Evolutionary conservation across 805 yeast genomes (phyloP).

Genomic region (Candida fluviatilis): DNA sequence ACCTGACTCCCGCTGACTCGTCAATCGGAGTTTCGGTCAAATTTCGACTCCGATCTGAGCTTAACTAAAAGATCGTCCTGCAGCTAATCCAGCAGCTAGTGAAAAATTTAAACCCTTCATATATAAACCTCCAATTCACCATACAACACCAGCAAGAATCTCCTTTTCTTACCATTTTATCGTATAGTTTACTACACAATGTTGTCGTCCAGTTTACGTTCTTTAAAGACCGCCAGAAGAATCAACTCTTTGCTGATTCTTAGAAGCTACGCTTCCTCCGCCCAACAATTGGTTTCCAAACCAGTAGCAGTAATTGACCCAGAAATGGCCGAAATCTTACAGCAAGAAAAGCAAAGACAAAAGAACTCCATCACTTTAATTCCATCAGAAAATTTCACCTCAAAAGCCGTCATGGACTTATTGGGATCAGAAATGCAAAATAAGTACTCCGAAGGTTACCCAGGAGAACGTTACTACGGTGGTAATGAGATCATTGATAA

Average conservation of each 20-base stretch:
- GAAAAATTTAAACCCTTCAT: too few species aligned
- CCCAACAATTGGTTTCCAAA: slow-evolving; percentile 50
- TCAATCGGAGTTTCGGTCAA: too few species aligned
- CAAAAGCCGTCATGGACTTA: slow-evolving; percentile 89
- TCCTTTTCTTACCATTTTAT: too few species aligned
- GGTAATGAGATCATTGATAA: slow-evolving; percentile 94
- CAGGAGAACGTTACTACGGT: slow-evolving; percentile 97
- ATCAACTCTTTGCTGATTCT: not conserved
- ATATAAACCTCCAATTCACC: too few species aligned
- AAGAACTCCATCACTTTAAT: slow-evolving; percentile 87
- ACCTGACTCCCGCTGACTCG: too few species aligned
- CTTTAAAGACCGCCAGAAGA: slow-evolving; percentile 15
- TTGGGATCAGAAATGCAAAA: slow-evolving; percentile 96
- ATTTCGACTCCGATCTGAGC: too few species aligned
- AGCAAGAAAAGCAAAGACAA: slow-evolving; percentile 79
- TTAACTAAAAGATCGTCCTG: too few species aligned
- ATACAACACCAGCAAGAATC: too few species aligned
- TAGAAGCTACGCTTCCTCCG: slow-evolving; percentile 10
- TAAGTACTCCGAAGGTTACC: slow-evolving; percentile 98
- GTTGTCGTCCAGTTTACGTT: slow-evolving; percentile 27
- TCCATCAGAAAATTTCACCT: slow-evolving; percentile 95
- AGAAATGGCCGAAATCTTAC: slow-evolving; percentile 75
- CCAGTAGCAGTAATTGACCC: slow-evolving; percentile 72
- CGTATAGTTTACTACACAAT: too few species aligned
- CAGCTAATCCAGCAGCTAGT: too few species aligned